These are phyloP conservation scores for Pythium pyrilobum DNA, from an alignment of 352 stramenopile genomes.

Conservation along the genomic window DNA sequence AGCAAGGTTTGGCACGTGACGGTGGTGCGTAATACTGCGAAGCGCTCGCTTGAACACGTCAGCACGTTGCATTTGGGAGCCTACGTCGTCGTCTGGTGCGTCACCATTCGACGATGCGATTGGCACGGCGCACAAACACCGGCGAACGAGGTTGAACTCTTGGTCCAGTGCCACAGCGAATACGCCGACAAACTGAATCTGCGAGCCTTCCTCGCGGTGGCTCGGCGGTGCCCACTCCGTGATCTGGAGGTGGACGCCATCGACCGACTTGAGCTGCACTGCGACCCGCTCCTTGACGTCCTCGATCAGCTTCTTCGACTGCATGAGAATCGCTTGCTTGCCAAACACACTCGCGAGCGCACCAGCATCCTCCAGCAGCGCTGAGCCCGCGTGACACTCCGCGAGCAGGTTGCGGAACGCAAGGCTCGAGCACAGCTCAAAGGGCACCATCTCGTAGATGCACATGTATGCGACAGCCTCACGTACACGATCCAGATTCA, in stretches of 20 bases:
- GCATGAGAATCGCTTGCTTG: slow-evolving; percentile 37
- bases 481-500: slow-evolving; percentile 52
- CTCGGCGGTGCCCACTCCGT: slow-evolving; percentile 33
- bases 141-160: slow-evolving; percentile 57
- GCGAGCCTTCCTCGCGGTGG: neutral
- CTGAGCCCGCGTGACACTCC: slow-evolving; percentile 40
- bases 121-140: slow-evolving; percentile 50
- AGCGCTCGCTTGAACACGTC: slow-evolving; percentile 37
- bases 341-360: slow-evolving; percentile 33
- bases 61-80: slow-evolving; percentile 19
- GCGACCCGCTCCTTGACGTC: slow-evolving; percentile 39
- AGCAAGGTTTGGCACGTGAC: slow-evolving; percentile 42
- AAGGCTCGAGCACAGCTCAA: slow-evolving; percentile 57
- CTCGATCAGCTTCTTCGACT: slow-evolving; percentile 49
- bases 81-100: slow-evolving; percentile 1
- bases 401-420: slow-evolving; percentile 52
- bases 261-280: slow-evolving; percentile 53
- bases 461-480: slow-evolving; percentile 57
- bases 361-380: slow-evolving; percentile 33
- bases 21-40: slow-evolving; percentile 28
- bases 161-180: slow-evolving; percentile 60
- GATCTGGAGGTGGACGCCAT: slow-evolving; percentile 55
- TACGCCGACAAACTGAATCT: slow-evolving; percentile 32
- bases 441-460: slow-evolving; percentile 62
- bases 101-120: slow-evolving; percentile 13